These are phyloP conservation scores for Phytophthora podocarpi DNA, from an alignment of 352 stramenopile species.

Conservation along the genomic window DNA sequence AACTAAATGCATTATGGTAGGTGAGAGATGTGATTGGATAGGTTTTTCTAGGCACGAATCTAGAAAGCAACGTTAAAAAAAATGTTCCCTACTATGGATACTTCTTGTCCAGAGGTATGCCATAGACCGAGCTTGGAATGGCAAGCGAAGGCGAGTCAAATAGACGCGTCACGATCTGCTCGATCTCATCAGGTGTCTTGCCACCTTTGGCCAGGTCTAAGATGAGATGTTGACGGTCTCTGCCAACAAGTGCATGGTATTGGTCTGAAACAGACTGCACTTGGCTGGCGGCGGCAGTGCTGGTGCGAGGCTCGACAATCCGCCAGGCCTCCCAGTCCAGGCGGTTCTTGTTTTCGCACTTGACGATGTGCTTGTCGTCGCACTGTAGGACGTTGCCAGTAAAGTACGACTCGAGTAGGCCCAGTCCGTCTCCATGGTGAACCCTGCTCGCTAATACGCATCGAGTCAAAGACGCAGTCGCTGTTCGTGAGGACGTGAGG, in stretches of 20 bases:
- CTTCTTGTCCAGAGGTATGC: conserved; percentile 2
- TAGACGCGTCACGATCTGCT: conserved; percentile 24
- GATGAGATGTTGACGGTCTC: conserved; percentile 16
- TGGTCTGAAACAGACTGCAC: not conserved
- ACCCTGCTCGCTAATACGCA: conserved; percentile 1
- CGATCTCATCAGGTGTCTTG: conserved; percentile 15
- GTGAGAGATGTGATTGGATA: conserved; percentile 6
- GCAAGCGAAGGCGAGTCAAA: conserved; percentile 5
- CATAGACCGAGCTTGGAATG: not conserved
- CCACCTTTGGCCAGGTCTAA: conserved; percentile 19
- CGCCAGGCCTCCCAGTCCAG: conserved; percentile 7
- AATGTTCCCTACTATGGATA: too few species aligned
- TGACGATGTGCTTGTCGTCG: conserved; percentile 3
- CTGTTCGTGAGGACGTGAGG: conserved; percentile 16
- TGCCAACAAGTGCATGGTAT: not conserved
- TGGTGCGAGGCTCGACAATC: conserved; percentile 11
- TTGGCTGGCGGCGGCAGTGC: not conserved
- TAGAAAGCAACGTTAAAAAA: too few species aligned
- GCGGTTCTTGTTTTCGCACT: conserved; percentile 9
- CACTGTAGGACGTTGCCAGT: conserved; percentile 20
- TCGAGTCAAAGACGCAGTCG: conserved; percentile 26
- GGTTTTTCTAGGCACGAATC: conserved; percentile 19
- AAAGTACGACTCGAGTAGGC: conserved; percentile 11
- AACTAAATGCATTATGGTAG: conserved; percentile 8
- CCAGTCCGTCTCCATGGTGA: conserved; percentile 20